Evolutionary conservation across 169 alveolate species (phyloP), one percentile per base, ranked within the genome.

Genomic region (Fabrea salina): DNA sequence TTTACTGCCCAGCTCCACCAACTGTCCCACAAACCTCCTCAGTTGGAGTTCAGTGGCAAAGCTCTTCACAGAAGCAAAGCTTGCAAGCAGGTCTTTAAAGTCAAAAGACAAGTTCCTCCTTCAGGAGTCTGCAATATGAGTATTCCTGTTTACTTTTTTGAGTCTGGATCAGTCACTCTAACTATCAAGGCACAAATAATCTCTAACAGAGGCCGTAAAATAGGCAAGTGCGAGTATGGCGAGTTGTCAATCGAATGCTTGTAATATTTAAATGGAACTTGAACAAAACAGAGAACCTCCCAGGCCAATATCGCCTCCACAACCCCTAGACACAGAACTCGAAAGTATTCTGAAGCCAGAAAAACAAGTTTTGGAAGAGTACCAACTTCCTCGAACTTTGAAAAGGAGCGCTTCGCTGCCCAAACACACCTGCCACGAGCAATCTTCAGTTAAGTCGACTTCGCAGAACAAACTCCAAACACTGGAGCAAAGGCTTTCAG

Each of bases 81-180:
- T 19, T 2, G 25, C 1, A 56, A 64, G 30, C 19, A 39, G 57
- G 16, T 25, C 27, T 19, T 37, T 37, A 13, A 33, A 1, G n/a
- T 19, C 32, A 33, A 19, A 37, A 64, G 30, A 37, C 16, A 32
- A 37, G 50, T 41, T 13, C 16, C 50, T 19, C 33, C 75, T 1
- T 51, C 75, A 39, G 75, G 75, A 3, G 75, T 64, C 37, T 64
- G 75, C 30, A 64, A 40, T 37, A 22, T 64, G 19, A 64, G 33
- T 5, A 37, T 64, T 7, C 75, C 75, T 2, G n/a, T 64, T 33
- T 5, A 39, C 35, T 35, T 41, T 5, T 19, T 5, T 5, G 16
- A 16, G 4, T 16, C 51, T 32, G 75, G 75, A 40, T 19, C 41
- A 16, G 35, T 32, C 41, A 19, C n/a, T 0, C 25, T 64, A 7